A percentile compares a stretch with the other conserved stretches of the same genome.
phyloP scores from a whole-genome alignment of 106 monocot species.

The Amphibolis antarctica region DNA sequence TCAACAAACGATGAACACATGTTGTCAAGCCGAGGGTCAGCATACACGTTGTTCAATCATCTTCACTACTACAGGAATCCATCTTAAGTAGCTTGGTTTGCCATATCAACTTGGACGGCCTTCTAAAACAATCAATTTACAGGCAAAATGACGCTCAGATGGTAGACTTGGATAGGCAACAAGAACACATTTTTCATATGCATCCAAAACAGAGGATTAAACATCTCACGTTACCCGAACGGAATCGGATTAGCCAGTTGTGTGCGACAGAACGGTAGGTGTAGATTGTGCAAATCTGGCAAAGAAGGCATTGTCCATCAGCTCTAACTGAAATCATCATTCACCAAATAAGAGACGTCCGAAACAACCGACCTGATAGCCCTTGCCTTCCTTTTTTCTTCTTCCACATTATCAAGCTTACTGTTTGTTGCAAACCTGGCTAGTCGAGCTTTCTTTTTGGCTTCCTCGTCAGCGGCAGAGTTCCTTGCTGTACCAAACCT shows the following conservation, averaged over 20 bases:
- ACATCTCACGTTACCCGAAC: not conserved
- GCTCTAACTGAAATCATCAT: not conserved
- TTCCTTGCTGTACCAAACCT: slow-evolving; percentile 15
- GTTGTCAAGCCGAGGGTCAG: too few species aligned
- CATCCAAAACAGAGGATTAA: not conserved
- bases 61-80: not conserved
- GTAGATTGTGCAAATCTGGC: not conserved
- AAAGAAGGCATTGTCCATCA: not conserved
- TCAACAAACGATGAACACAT: too few species aligned
- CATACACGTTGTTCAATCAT: too few species aligned
- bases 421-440: slow-evolving; percentile 37
- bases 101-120: not conserved
- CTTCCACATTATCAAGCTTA: slow-evolving; percentile 29
- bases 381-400: slow-evolving; percentile 72
- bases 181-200: not conserved
- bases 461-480: slow-evolving; percentile 30
- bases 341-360: not conserved
- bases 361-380: slow-evolving; percentile 32
- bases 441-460: slow-evolving; percentile 58
- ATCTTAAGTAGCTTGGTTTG: not conserved
- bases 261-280: not conserved
- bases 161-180: not conserved
- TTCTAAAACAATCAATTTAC: not conserved
- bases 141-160: not conserved
- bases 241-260: not conserved